Base-by-base conservation (phyloP, 768 basidiomycete genomes). In the Termitomyces sp. region DNA sequence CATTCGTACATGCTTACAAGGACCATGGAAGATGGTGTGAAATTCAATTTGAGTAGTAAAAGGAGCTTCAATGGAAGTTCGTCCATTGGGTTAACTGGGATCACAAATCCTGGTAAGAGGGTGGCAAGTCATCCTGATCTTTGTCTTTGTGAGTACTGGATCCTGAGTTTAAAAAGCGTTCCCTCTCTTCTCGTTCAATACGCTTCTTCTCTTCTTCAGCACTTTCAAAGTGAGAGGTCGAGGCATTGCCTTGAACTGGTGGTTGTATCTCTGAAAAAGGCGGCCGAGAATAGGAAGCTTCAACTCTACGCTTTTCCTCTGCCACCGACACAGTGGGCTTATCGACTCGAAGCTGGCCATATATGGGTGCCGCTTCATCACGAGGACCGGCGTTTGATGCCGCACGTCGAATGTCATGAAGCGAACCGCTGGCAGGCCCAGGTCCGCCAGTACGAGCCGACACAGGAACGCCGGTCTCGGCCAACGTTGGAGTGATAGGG, bases 391-490 rank as follows among this genome's bases (percentile, higher is more conserved):
- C 72, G 41, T 64, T 59, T 39, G 69, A 57, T 24, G 75, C 73
- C 24, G 75, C 72, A 26, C 63, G 69, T 53, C 71, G 77, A 62
- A 83, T 73, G 57, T 85, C 79, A 60, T 70, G 77, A 55, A 89
- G 71, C 2, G 86, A 85, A 5, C 87, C 88, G 59, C 80, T 83
- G 2, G 82, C 78, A 5, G 86, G 86, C 3, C 87, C 87, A 42
- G 87, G 85, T 8, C 87, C 88, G 0, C 65, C 70, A 4, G 75
- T 72, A 18, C 85, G 81, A 4, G 85, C 84, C 18, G 77, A 70
- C n/a, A 88, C 72, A 18, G 87, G 88, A n/a, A 88, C 72, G 13
- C 87, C 88, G 0, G 89, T 89, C 67, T 90, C 89, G 10, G 89
- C 86, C 7, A 92, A 78, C 4, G 87, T 90, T 4, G 86, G 87